phyloP scores from a whole-genome alignment of 495 filamentous ascomycete species.

The Hyaloscypha variabilis region DNA sequence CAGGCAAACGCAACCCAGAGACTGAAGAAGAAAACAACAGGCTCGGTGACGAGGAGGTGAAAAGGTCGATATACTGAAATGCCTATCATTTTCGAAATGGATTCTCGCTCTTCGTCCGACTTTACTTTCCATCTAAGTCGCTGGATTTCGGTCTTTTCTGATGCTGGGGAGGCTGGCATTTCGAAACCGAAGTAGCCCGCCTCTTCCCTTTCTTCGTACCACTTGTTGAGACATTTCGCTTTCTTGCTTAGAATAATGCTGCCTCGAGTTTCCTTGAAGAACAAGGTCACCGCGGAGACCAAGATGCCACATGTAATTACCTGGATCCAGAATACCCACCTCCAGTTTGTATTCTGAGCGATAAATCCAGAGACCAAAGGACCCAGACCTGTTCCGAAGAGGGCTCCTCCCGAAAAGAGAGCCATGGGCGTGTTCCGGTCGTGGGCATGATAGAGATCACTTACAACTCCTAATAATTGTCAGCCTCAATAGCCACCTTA shows the following conservation, averaged over 20 bases:
- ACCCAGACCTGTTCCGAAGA: constrained; percentile 82
- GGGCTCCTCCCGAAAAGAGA: constrained; percentile 72
- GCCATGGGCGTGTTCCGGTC: constrained; percentile 91
- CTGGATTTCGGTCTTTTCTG: constrained; percentile 36
- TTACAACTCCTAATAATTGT: constrained; percentile 65
- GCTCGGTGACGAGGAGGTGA: constrained; percentile 84
- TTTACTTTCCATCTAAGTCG: constrained; percentile 85
- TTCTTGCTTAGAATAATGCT: constrained; percentile 81
- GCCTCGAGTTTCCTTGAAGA: constrained; percentile 84
- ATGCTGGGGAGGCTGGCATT: constrained; percentile 30
- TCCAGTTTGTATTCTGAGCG: constrained; percentile 68
- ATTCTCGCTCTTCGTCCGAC: constrained; percentile 78
- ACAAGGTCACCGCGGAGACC: constrained; percentile 61
- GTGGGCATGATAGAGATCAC: constrained; percentile 80
- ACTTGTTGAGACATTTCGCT: constrained; percentile 71
- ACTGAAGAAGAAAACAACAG: constrained; percentile 94
- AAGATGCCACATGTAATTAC: constrained; percentile 68
- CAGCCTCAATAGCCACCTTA: too few species aligned
- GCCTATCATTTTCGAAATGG: constrained; percentile 69
- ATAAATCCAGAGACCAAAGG: constrained; percentile 76
- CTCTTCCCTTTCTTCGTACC: constrained; percentile 74
- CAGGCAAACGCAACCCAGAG: constrained; percentile 90
- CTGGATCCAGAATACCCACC: constrained; percentile 91
- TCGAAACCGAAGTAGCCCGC: constrained; percentile 68
- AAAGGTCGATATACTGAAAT: constrained; percentile 83